Percentiles rank a stretch among this genome's conserved stretches.
These are phyloP conservation scores for Calonectria naviculata DNA, from an alignment of 2,329 filamentous ascomycete species.

Conservation along the genomic window DNA sequence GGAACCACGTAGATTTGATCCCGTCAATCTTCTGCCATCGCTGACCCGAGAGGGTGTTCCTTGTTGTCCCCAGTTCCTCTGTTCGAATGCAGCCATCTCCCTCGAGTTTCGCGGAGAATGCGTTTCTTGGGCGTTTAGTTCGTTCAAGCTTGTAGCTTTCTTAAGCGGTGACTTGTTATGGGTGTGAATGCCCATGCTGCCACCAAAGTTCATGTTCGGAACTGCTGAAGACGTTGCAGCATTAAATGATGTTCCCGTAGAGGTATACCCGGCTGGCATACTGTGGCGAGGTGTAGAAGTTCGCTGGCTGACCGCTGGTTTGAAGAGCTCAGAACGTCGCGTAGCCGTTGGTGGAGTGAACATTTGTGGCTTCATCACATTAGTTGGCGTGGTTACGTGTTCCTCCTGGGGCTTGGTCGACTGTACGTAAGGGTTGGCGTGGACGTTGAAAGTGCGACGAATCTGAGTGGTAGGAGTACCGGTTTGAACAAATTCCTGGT, in stretches of 20 bases:
- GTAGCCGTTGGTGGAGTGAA: constrained; percentile 54
- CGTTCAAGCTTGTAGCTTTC: constrained; percentile 75
- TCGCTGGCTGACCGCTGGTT: constrained; percentile 41
- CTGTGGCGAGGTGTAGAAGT: constrained; percentile 47
- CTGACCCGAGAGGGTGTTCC: constrained; percentile 55
- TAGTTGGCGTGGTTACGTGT: constrained; percentile 47
- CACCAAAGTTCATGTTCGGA: constrained; percentile 62
- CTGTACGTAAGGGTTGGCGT: constrained; percentile 84
- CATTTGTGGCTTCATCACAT: constrained; percentile 52
- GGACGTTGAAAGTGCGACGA: constrained; percentile 81
- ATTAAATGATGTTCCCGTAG: constrained; percentile 37
- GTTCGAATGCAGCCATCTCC: constrained; percentile 70
- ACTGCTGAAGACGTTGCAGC: constrained; percentile 35
- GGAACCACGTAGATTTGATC: constrained; percentile 34
- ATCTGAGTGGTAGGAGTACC: constrained; percentile 71
- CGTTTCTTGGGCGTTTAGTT: constrained; percentile 58
- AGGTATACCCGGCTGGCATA: constrained; percentile 46
- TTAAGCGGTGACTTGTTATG: constrained; percentile 87
- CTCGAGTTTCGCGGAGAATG: constrained; percentile 67
- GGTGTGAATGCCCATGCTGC: constrained; percentile 82
- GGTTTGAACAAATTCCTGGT: constrained; percentile 56
- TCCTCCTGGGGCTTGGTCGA: constrained; percentile 58
- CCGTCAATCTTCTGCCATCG: constrained; percentile 42
- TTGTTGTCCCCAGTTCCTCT: constrained; percentile 52
- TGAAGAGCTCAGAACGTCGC: constrained; percentile 49